These are phyloP conservation scores for Tuber calosporum DNA, from an alignment of 495 filamentous ascomycete species.

Conservation along the genomic window DNA sequence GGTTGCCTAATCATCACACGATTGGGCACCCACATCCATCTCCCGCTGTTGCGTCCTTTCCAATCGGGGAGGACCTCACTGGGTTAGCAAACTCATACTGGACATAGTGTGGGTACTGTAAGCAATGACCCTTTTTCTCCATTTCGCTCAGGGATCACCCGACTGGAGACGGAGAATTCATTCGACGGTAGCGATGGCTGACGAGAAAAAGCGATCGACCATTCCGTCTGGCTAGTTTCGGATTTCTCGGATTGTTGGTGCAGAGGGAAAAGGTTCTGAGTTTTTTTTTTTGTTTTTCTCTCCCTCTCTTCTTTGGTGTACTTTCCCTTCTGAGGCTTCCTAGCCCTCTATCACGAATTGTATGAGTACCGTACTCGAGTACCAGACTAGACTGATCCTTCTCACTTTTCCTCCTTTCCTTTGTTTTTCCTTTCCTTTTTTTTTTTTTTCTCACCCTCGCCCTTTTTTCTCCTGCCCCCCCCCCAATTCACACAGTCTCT, in stretches of 20 bases:
- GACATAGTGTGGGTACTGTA: slow-evolving; percentile 24
- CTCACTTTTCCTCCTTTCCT: slow-evolving; percentile 16
- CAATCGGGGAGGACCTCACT: slow-evolving; percentile 37
- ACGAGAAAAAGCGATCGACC: slow-evolving; percentile 38
- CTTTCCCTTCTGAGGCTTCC: slow-evolving; percentile 33
- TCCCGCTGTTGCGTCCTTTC: slow-evolving; percentile 40
- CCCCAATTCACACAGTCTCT: neutral
- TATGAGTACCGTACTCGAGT: too few species aligned
- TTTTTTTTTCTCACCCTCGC: slow-evolving; percentile 5
- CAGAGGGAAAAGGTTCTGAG: slow-evolving; percentile 22
- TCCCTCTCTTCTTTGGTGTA: slow-evolving; percentile 29
- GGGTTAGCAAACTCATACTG: slow-evolving; percentile 32
- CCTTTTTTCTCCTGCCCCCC: slow-evolving; percentile 20
- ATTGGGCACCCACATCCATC: slow-evolving; percentile 25
- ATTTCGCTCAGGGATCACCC: slow-evolving; percentile 37
- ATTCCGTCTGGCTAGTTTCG: slow-evolving; percentile 38
- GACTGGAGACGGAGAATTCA: slow-evolving; percentile 40
- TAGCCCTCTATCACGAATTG: slow-evolving; percentile 33
- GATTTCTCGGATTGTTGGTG: slow-evolving; percentile 26
- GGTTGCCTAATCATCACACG: slow-evolving; percentile 36
- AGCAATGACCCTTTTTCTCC: slow-evolving; percentile 38
- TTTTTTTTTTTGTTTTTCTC: slow-evolving; percentile 6
- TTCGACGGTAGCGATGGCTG: slow-evolving; percentile 39
- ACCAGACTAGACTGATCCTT: slow-evolving; percentile 27
- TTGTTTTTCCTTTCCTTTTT: neutral